Percentiles rank a stretch among this genome's conserved stretches.
Conservation (phyloP, 148 eudicot genomes). For the Gaultheria prostrata region DNA sequence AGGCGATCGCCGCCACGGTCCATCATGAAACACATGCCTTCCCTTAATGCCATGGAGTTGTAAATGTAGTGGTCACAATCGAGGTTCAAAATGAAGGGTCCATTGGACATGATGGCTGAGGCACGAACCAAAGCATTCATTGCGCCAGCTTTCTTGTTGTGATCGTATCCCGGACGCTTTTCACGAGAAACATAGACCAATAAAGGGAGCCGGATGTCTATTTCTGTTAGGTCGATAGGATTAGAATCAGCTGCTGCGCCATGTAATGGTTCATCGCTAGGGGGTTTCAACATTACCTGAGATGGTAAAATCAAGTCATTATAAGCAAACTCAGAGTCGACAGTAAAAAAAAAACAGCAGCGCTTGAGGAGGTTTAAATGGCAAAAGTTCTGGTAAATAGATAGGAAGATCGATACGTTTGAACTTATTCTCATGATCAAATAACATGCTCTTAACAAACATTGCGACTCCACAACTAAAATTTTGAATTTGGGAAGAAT, state of each 20-base stretch:
- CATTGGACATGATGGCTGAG: conserved; percentile 94
- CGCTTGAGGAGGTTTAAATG: background rate
- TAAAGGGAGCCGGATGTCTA: conserved; percentile 87
- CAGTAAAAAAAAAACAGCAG: background rate
- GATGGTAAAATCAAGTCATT: background rate
- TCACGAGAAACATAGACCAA: conserved; percentile 94
- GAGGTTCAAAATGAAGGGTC: conserved; percentile 84
- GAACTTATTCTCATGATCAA: background rate
- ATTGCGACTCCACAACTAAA: background rate
- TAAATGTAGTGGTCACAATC: conserved; percentile 96
- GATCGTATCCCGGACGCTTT: conserved; percentile 95
- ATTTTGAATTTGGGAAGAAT: background rate
- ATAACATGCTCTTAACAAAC: background rate
- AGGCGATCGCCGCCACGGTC: conserved; percentile 95
- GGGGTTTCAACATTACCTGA: conserved; percentile 97
- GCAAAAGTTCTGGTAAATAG: background rate
- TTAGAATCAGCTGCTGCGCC: conserved; percentile 41
- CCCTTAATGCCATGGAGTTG: conserved; percentile 81
- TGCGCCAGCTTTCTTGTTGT: conserved; percentile 98
- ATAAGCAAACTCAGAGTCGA: background rate
- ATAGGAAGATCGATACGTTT: background rate
- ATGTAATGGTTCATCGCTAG: conserved; percentile 73
- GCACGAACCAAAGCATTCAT: conserved; percentile 98
- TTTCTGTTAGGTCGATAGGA: conserved; percentile 64
- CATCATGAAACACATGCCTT: conserved; percentile 99